Base-by-base conservation (phyloP, 768 basidiomycete species). In the Myochromella boudieri region DNA sequence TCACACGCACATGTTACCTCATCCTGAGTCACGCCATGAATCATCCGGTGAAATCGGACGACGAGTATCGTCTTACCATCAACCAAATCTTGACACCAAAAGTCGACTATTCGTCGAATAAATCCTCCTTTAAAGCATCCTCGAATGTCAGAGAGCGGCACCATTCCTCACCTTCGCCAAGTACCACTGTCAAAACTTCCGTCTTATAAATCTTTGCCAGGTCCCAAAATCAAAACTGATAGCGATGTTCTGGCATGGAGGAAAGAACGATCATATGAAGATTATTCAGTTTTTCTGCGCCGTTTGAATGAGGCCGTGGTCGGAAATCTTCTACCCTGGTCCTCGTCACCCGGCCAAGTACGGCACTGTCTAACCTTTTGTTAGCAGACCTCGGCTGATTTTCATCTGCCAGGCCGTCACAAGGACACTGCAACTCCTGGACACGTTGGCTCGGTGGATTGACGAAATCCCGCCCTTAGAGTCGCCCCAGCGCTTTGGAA, bases 401-500 rank as follows among this genome's bases (percentile, higher is more conserved):
- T 28, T 36, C 21, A 17, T 32, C 8, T 29, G 18, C 18, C 51
- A 87, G 84, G 69, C 77, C 9, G 72, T 81, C 28, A 50, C 56
- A n/a, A 58, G 61, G 37, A 64, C 77, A 10, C 54, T 93, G 1
- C 57, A 56, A 4, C 67, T 95, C 50, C 68, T 99, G 14, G 78
- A 86, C 48, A 70, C 72, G 9, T 66, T 97, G 32, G 80, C 84
- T 53, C 51, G 52, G 1, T 92, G 91, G 91, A 82, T 94, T 20
- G 81, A 87, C 28, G 82, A 85, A 21, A 87, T 94, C 7, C 94
- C 94, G 2, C 82, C 85, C 0, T 74, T 80, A 5, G 61, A 77
- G 29, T 79, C 84, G 6, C 79, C 87, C 4, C 95, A 97, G 55
- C 77, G 93, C 8, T 99, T 88, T 61, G 95, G 95, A 1, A 97